Conservation (phyloP, 306 rosid genomes). For the Castanea mollissima region DNA sequence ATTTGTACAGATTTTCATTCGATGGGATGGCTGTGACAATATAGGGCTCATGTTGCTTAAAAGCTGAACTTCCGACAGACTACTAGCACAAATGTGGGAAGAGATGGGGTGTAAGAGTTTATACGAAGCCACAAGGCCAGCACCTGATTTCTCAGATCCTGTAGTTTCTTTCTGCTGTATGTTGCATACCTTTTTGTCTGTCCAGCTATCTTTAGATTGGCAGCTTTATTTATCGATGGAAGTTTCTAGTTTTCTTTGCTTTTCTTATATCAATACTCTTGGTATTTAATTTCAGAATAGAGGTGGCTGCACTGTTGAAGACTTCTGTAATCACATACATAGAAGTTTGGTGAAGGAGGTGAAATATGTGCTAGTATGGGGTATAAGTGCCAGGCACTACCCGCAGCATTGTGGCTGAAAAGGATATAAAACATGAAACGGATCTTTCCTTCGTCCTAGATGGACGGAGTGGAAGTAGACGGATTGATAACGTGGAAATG, state of each 20-base stretch:
- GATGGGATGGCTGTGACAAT: slow-evolving; percentile 1
- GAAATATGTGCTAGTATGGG: slow-evolving; percentile 96
- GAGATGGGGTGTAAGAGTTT: slow-evolving; percentile 98
- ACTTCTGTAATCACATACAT: slow-evolving; percentile 96
- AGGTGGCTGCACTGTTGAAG: slow-evolving; percentile 96
- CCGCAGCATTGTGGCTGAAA: slow-evolving; percentile 98
- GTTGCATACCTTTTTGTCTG: slow-evolving; percentile 30
- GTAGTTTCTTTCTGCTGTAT: slow-evolving; percentile 93
- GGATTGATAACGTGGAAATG: too few relatives aligned
- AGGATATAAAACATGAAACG: too few relatives aligned
- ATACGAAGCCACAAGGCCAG: slow-evolving; percentile 99
- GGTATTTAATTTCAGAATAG: slow-evolving; percentile 60
- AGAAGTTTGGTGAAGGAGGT: slow-evolving; percentile 95
- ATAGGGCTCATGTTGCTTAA: slow-evolving; percentile 17
- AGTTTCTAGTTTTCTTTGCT: slow-evolving; percentile 4
- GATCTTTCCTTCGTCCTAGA: too few relatives aligned
- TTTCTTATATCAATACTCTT: slow-evolving; percentile 19
- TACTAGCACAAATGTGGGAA: slow-evolving; percentile 96
- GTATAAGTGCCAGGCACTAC: slow-evolving; percentile 89
- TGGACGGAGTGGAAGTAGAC: too few relatives aligned
- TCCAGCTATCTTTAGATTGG: background rate
- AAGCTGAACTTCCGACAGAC: slow-evolving; percentile 92
- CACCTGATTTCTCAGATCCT: slow-evolving; percentile 93
- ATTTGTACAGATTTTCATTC: background rate
- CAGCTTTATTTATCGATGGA: slow-evolving; percentile 4